These are phyloP conservation scores for Trichoderma koningii DNA, from an alignment of 2,329 filamentous ascomycete species.

Conservation along the genomic window DNA sequence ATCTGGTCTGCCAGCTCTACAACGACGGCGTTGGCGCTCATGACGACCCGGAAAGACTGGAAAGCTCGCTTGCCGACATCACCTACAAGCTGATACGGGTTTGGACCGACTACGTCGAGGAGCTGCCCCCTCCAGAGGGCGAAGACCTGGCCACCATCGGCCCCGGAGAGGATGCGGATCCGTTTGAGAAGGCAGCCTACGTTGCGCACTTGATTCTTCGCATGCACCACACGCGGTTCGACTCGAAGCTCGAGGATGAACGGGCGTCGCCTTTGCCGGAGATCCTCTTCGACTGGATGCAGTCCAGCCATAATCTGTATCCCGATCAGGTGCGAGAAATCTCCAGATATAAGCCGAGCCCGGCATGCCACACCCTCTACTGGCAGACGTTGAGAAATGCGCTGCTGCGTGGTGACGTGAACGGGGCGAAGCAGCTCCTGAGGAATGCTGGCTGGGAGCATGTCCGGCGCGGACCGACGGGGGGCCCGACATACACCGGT, in stretches of 20 bases:
- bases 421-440: constrained; percentile 67
- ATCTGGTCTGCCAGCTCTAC: constrained; percentile 66
- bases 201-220: constrained; percentile 76
- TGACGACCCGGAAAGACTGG: constrained; percentile 58
- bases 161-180: constrained; percentile 60
- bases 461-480: constrained; percentile 67
- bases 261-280: constrained; percentile 66
- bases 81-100: constrained; percentile 55
- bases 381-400: constrained; percentile 82
- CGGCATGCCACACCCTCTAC: constrained; percentile 74
- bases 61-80: constrained; percentile 57
- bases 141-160: constrained; percentile 65
- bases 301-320: constrained; percentile 72
- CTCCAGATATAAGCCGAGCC: constrained; percentile 65
- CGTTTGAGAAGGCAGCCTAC: constrained; percentile 75
- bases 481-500: constrained; percentile 70
- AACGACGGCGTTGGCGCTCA: constrained; percentile 59
- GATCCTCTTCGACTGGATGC: constrained; percentile 81
- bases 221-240: constrained; percentile 68
- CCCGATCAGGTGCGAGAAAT: constrained; percentile 68
- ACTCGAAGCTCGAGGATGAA: constrained; percentile 42
- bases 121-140: constrained; percentile 51
- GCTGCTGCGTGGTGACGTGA: constrained; percentile 73
- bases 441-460: constrained; percentile 76
- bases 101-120: constrained; percentile 58